Percentiles rank a stretch among this genome's conserved stretches.
These are phyloP conservation scores for Moesziomyces aphidis DNA, from an alignment of 1,284 basidiomycete genomes.

Conservation along the genomic window DNA sequence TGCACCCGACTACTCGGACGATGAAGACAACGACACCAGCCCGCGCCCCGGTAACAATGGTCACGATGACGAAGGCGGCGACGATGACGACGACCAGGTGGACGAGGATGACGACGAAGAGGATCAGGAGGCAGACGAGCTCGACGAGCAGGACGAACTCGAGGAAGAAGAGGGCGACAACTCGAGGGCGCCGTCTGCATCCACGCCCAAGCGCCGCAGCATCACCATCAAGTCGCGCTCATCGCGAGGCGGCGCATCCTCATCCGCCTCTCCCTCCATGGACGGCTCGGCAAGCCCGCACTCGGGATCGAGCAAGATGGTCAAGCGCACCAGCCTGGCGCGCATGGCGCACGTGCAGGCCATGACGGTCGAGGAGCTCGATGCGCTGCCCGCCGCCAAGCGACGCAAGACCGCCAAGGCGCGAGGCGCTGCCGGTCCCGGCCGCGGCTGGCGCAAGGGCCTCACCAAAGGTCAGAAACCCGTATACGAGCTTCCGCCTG, in stretches of 20 bases:
- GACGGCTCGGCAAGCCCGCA: constrained; percentile 37
- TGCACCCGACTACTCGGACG: constrained; percentile 44
- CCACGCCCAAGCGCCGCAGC: constrained; percentile 30
- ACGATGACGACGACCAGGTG: constrained; percentile 8
- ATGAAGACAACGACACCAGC: constrained; percentile 22
- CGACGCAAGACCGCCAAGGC: constrained; percentile 62
- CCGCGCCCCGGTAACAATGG: background rate
- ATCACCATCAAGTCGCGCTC: constrained; percentile 47
- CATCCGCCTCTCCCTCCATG: constrained; percentile 32
- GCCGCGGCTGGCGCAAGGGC: constrained; percentile 65
- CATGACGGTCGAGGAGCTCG: constrained; percentile 61
- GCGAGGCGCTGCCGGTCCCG: constrained; percentile 63
- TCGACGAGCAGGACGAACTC: constrained; percentile 43
- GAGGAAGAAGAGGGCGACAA: constrained; percentile 44
- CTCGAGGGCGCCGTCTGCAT: constrained; percentile 9
- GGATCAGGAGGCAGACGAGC: constrained; percentile 31
- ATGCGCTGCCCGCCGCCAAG: constrained; percentile 65
- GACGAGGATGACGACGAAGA: constrained; percentile 23
- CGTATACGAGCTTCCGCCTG: constrained; percentile 55
- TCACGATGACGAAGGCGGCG: constrained; percentile 1
- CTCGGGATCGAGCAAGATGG: constrained; percentile 11
- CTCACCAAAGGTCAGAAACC: constrained; percentile 66
- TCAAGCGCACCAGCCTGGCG: constrained; percentile 18
- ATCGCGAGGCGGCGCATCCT: constrained; percentile 7
- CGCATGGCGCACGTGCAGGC: constrained; percentile 30